Base-by-base conservation (phyloP, 176 grass and related monocot genomes). In the Musa itinerans region DNA sequence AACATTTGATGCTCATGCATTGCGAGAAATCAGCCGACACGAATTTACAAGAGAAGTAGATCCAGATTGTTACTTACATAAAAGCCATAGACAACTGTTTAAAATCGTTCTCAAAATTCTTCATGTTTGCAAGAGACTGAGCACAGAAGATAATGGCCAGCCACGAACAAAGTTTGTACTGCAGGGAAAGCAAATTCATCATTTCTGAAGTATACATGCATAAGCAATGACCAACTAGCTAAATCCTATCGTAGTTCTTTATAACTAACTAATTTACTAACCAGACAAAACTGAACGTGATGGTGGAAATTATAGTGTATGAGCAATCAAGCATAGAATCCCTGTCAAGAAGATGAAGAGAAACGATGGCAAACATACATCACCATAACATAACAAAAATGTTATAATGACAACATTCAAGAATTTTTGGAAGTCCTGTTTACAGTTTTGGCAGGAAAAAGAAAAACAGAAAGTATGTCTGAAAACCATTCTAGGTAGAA, bases 51-150 rank as follows among this genome's bases (percentile, higher is more conserved):
- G n/a, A 52, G 3, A 1, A 26, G 74, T 0, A 63, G 4, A 8
- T 6, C 8, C 15, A 73, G 73, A 52, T 2, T 14, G 21, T 63
- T 64, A 86, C 90, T 88, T 83, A 94, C 95, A 99, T 99, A 57
- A 94, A 94, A 78, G 95, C 95, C 95, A 99, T 94, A 59, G 90
- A 99, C 48, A 99, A 68, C 78, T 99, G 95, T 83, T 99, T 99
- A 34, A 94, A 83, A 82, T 99, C 95, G 53, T 90, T 89, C 83
- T 99, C 95, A 65, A 88, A 91, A 83, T 94, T 99, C 84, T 87
- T 99, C 95, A 99, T 94, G 86, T 99, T 99, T 2, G 84, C 84
- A 69, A 99, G 81, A 50, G 95, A 93, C 76, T 94, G 95, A 15
- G 86, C 90, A 50, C 95, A 99, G 81, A 99, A 99, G 61, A 99